These are phyloP conservation scores for Paecilomyces dactylethromorphus DNA, from an alignment of 2,329 filamentous ascomycete species.

Conservation along the genomic window DNA sequence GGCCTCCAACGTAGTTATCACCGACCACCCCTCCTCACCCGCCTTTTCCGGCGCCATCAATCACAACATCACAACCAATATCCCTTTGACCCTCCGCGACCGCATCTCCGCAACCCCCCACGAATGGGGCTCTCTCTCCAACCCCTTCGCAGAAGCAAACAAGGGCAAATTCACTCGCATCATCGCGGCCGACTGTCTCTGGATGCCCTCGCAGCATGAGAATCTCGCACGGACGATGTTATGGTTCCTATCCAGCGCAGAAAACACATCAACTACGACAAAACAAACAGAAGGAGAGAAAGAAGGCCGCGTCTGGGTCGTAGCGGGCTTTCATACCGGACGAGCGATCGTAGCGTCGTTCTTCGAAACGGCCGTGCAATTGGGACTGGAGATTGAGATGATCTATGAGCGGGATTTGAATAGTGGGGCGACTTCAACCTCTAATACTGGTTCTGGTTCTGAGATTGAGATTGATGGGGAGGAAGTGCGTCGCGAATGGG, in stretches of 20 bases:
- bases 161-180: conserved; percentile 46
- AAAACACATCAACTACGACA: not conserved
- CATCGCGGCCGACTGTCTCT: conserved; percentile 55
- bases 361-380: conserved; percentile 42
- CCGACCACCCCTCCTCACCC: conserved; percentile 44
- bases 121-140: conserved; percentile 45
- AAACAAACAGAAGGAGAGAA: conserved; percentile 43
- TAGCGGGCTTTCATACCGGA: conserved; percentile 56
- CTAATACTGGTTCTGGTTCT: too few species aligned
- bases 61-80: conserved; percentile 43
- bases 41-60: conserved; percentile 35
- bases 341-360: conserved; percentile 49
- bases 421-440: conserved; percentile 14
- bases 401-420: conserved; percentile 51
- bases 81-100: conserved; percentile 20
- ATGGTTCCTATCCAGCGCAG: conserved; percentile 43
- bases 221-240: conserved; percentile 50
- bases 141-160: conserved; percentile 31
- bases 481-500: conserved; percentile 38
- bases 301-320: conserved; percentile 38
- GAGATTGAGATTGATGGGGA: conserved; percentile 23
- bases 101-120: conserved; percentile 43
- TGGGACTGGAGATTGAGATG: conserved; percentile 44
- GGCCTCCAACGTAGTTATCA: conserved; percentile 38
- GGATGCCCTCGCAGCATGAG: conserved; percentile 52